Evolutionary conservation across 2,329 filamentous ascomycete species (phyloP), one percentile per base, ranked within the genome.

Genomic region (Alternaria brassicicola): DNA sequence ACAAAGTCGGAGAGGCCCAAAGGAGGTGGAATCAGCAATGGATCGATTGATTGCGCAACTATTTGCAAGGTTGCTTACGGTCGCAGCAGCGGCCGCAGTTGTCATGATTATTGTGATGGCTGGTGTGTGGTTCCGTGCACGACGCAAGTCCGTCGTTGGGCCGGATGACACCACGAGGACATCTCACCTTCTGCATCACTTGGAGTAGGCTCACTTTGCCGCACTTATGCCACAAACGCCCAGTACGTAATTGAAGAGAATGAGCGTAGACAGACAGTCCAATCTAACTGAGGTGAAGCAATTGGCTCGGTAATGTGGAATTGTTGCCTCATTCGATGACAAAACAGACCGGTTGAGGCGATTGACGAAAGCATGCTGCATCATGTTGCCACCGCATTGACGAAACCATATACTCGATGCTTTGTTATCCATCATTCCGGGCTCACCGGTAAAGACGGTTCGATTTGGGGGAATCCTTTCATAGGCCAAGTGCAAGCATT

Each of bases 391-490:
- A 77, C 74, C 59, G 59, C 63, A 69, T 64, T 62, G 66, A 55
- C 60, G 65, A 59, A 65, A 65, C 46, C 55, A 63, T 30, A 52
- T 53, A 59, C 58, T 59, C 55, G 66, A 63, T 61, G 67, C 56
- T 53, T 61, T 55, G 61, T 36, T 68, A 63, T 60, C 62, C 65
- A 60, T 68, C 52, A 59, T 67, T 56, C 66, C 64, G 71, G 70
- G 65, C 65, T 72, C 67, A 75, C 74, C 74, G 75, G 76, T 76
- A 62, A 71, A 54, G 60, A 57, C 65, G 63, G 65, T 72, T 65
- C 67, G 68, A 69, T 63, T 70, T 68, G 72, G 75, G 71, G 74
- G 70, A 67, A 69, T 57, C 63, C 68, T 69, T 41, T 59, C 69
- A 69, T 63, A 64, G 64, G 65, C 49, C 65, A 59, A 65, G 64